Conservation (phyloP, 1,284 basidiomycete genomes). For the Laetiporus sulphureus region DNA sequence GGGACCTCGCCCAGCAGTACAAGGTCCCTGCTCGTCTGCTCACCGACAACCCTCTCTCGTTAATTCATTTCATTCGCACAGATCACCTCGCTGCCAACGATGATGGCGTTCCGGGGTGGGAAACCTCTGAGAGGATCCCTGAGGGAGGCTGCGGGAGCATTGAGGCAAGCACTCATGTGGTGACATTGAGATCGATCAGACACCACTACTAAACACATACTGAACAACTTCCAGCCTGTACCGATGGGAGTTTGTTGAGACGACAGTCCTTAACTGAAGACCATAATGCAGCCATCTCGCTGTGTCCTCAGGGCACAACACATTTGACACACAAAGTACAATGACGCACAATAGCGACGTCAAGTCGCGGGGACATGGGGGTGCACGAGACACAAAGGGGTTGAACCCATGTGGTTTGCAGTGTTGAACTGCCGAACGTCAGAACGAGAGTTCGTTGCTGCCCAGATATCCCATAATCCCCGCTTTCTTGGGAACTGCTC, state of each 20-base stretch:
- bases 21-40: constrained; percentile 30
- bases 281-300: not conserved
- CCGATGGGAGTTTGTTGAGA: too few species aligned
- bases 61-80: constrained; percentile 18
- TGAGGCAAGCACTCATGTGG: too few species aligned
- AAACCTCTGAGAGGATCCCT: constrained; percentile 30
- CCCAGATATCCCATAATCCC: not conserved
- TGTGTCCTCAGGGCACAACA: too few species aligned
- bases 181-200: too few species aligned
- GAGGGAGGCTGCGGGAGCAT: too few species aligned
- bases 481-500: too few species aligned
- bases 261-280: too few species aligned
- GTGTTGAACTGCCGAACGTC: constrained; percentile 4
- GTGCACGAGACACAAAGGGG: too few species aligned
- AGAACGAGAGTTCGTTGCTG: not conserved
- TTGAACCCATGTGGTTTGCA: not conserved
- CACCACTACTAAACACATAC: too few species aligned
- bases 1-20: constrained; percentile 41
- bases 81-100: constrained; percentile 65
- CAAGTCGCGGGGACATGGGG: not conserved
- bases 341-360: too few species aligned
- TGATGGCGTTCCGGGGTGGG: constrained; percentile 63
- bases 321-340: too few species aligned
- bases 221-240: too few species aligned
- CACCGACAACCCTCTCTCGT: not conserved